These are phyloP conservation scores for Blastocystis sp. DNA, from an alignment of 352 stramenopile species.

Conservation along the genomic window DNA sequence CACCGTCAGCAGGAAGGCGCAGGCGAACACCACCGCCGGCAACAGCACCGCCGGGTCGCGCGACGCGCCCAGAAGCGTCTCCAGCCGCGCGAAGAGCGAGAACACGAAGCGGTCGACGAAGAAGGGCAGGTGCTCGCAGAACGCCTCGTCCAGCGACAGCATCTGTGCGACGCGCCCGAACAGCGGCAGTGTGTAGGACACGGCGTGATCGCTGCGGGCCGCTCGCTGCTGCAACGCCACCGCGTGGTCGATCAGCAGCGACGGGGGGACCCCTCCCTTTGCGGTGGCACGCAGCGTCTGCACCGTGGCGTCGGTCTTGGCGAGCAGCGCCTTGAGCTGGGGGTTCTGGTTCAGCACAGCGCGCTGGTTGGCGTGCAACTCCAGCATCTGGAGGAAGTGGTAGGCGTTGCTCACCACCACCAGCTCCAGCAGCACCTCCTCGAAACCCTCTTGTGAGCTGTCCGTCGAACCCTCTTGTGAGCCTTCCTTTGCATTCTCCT, in stretches of 20 bases:
- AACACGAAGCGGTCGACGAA: slow-evolving; percentile 37
- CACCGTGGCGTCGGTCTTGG: not conserved
- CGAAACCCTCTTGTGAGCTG: not conserved
- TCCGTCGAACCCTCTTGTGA: too few relatives aligned
- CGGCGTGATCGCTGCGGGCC: not conserved
- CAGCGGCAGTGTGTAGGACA: not conserved
- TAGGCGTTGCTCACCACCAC: slow-evolving; percentile 1
- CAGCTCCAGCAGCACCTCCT: not conserved
- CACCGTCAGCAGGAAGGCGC: slow-evolving; percentile 14
- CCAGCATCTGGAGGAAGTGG: slow-evolving; percentile 1
- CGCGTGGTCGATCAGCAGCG: not conserved
- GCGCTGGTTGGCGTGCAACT: not conserved
- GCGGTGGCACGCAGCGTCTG: not conserved
- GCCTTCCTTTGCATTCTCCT: too few relatives aligned
- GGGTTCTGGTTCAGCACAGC: not conserved
- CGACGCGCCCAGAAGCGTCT: not conserved
- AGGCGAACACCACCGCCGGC: not conserved
- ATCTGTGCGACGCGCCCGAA: slow-evolving; percentile 23
- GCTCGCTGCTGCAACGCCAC: not conserved
- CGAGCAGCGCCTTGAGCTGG: not conserved
- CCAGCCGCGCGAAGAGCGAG: slow-evolving; percentile 3
- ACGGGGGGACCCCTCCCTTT: not conserved
- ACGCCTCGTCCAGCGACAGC: slow-evolving; percentile 43
- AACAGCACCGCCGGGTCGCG: not conserved
- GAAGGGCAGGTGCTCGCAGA: slow-evolving; percentile 6